Evolutionary conservation across 129 eudicot species (phyloP).

Genomic region (Glebionis coronaria): DNA sequence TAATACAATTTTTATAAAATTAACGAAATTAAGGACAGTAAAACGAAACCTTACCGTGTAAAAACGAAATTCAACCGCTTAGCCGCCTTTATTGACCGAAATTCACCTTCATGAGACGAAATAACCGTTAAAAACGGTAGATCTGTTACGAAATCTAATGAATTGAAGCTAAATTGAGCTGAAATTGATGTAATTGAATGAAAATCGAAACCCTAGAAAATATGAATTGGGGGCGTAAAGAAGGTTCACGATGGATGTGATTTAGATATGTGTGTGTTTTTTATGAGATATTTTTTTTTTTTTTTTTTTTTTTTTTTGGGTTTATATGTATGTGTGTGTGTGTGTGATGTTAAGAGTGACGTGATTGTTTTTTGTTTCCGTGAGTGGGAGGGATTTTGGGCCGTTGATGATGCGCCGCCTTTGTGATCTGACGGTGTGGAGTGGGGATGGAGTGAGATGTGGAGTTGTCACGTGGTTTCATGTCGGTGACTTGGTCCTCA

Average conservation of each 20-base stretch:
- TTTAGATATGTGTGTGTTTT: slow-evolving; percentile 11
- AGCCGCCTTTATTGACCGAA: slow-evolving; percentile 15
- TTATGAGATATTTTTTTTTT: not conserved
- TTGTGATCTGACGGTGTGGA: slow-evolving; percentile 17
- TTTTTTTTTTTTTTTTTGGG: too few relatives aligned
- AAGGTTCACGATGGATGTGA: slow-evolving; percentile 14
- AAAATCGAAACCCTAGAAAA: slow-evolving; percentile 28
- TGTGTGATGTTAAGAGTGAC: slow-evolving; percentile 17
- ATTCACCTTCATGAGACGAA: slow-evolving; percentile 16
- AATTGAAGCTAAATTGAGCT: slow-evolving; percentile 1
- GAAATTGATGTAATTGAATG: slow-evolving; percentile 7
- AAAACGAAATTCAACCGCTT: slow-evolving; percentile 6
- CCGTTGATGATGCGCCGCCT: slow-evolving; percentile 36
- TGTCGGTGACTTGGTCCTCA: slow-evolving; percentile 31
- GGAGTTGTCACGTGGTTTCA: slow-evolving; percentile 26
- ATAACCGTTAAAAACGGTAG: slow-evolving; percentile 11
- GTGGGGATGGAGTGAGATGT: slow-evolving; percentile 8
- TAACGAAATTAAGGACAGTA: slow-evolving; percentile 7
- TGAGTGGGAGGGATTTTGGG: slow-evolving; percentile 15
- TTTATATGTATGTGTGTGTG: not conserved
- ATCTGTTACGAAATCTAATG: slow-evolving; percentile 11
- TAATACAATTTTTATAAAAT: not conserved
- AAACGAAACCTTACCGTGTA: slow-evolving; percentile 32
- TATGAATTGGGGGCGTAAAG: slow-evolving; percentile 24
- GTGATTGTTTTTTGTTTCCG: not conserved